Percentiles rank a stretch among this genome's conserved stretches.
Evolutionary conservation across 2,329 filamentous ascomycete species (phyloP).

Genomic region (Talaromyces sp.): DNA sequence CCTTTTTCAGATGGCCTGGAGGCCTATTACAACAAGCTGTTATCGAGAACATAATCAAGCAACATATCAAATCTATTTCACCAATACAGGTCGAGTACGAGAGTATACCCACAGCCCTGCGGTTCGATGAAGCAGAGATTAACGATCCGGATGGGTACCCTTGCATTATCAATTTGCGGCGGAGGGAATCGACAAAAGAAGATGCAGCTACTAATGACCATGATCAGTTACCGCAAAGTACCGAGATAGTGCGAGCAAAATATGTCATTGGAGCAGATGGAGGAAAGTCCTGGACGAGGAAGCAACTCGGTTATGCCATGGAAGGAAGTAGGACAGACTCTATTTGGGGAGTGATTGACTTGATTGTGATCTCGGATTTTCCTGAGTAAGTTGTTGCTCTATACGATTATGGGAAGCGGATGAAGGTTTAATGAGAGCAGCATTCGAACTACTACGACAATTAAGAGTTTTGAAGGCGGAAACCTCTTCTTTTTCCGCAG

Average conservation of each 20-base stretch:
- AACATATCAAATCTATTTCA: background rate
- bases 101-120: background rate
- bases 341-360: constrained; percentile 9
- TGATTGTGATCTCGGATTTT: constrained; percentile 1
- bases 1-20: background rate
- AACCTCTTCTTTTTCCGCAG: constrained; percentile 1
- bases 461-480: constrained; percentile 1
- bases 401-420: background rate
- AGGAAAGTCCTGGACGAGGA: constrained; percentile 24
- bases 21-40: constrained; percentile 2
- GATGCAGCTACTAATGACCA: background rate
- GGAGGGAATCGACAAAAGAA: background rate
- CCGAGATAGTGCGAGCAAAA: constrained; percentile 44
- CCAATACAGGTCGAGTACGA: constrained; percentile 1
- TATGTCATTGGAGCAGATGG: constrained; percentile 26
- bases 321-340: constrained; percentile 20
- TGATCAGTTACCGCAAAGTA: background rate
- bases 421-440: background rate
- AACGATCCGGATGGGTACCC: constrained; percentile 2
- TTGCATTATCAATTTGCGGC: background rate
- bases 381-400: constrained; percentile 1
- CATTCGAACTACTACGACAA: background rate
- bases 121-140: background rate
- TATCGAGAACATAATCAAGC: background rate
- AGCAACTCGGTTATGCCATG: constrained; percentile 19